phyloP scores from a whole-genome alignment of 805 yeast species.

The Spathaspora boniae region DNA sequence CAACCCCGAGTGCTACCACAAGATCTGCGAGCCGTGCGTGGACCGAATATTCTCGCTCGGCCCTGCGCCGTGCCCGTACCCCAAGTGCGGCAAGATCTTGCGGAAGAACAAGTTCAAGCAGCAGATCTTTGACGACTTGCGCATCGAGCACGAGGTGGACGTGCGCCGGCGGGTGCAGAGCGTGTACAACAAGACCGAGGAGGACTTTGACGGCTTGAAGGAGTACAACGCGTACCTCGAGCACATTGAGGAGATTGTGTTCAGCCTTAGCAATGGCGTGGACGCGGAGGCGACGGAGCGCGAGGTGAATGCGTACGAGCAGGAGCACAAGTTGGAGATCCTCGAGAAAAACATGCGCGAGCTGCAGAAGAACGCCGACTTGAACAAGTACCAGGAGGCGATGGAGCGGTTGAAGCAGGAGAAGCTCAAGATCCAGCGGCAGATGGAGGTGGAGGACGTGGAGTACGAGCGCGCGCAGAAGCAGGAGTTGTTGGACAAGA shows the following conservation, averaged over 20 bases:
- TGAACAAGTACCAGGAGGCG: conserved; percentile 61
- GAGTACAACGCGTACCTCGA: conserved; percentile 80
- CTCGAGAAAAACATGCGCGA: conserved; percentile 70
- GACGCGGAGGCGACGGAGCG: conserved; percentile 69
- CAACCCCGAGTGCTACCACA: conserved; percentile 97
- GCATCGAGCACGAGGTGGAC: conserved; percentile 90
- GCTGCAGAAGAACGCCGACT: conserved; percentile 58
- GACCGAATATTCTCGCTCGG: conserved; percentile 92
- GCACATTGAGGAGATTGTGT: conserved; percentile 74
- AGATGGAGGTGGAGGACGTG: conserved; percentile 44
- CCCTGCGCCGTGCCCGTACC: conserved; percentile 96
- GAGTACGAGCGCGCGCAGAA: conserved; percentile 39
- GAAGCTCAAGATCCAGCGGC: conserved; percentile 65
- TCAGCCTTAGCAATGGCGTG: conserved; percentile 66
- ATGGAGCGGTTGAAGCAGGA: conserved; percentile 54
- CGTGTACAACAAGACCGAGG: conserved; percentile 76
- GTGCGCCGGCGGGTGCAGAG: conserved; percentile 72
- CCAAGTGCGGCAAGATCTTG: conserved; percentile 81
- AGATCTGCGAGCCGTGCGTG: conserved; percentile 95
- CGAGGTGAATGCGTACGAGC: conserved; percentile 64
- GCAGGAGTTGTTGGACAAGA: conserved; percentile 38
- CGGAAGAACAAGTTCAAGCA: conserved; percentile 87
- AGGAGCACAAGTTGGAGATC: conserved; percentile 70
- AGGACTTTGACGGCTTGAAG: conserved; percentile 59
- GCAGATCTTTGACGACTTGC: conserved; percentile 88